Percentiles rank a stretch among this genome's conserved stretches.
Conservation (phyloP, 2,329 filamentous ascomycete species). For the Coniochaeta prunicola region DNA sequence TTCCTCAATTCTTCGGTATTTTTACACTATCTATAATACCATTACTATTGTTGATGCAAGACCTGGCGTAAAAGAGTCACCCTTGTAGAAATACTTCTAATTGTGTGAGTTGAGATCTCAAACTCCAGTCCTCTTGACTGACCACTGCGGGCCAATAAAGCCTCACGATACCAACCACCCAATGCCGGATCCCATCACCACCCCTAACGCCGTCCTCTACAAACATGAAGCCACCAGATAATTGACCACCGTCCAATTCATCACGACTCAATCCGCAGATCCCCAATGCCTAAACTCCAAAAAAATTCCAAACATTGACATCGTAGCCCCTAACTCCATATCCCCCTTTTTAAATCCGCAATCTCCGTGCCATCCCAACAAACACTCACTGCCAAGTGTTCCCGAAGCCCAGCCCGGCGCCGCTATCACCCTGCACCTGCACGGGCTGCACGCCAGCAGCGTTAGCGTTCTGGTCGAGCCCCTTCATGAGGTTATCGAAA, state of each 20-base stretch:
- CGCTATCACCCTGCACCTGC: not conserved
- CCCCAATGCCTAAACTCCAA: too few relatives aligned
- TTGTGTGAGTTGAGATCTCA: not conserved
- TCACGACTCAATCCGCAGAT: too few relatives aligned
- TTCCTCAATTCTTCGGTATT: too few relatives aligned
- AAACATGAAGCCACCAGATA: too few relatives aligned
- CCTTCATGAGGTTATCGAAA: slow-evolving; percentile 17
- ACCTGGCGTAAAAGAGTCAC: too few relatives aligned
- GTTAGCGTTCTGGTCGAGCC: not conserved
- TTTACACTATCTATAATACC: too few relatives aligned
- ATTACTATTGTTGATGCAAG: too few relatives aligned
- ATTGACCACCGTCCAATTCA: too few relatives aligned
- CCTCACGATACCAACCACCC: not conserved
- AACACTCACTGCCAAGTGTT: not conserved
- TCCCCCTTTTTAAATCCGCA: not conserved
- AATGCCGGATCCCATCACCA: not conserved
- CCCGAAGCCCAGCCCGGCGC: not conserved
- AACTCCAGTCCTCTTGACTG: not conserved
- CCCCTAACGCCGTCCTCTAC: not conserved
- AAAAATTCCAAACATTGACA: too few relatives aligned
- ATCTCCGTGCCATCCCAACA: not conserved
- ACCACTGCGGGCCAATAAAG: not conserved
- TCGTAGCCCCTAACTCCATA: not conserved
- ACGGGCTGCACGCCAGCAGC: not conserved
- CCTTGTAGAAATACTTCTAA: too few relatives aligned